Evolutionary conservation across 2,329 filamentous ascomycete genomes (phyloP), one percentile per base, ranked within the genome.

Genomic region (Ascochyta lentis): DNA sequence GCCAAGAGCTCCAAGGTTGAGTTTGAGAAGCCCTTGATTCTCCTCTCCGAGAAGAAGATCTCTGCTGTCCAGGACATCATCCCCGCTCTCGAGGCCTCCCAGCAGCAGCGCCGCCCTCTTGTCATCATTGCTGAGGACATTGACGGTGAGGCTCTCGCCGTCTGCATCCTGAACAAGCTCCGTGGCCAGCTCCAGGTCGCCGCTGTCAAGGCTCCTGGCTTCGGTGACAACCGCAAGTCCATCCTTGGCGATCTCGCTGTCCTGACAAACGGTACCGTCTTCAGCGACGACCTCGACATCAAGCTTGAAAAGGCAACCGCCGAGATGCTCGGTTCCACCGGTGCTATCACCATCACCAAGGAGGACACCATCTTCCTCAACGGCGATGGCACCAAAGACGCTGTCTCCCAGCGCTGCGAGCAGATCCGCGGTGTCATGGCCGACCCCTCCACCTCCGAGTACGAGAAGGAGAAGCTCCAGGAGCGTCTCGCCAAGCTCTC

Each of bases 391-490:
- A 89, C 83, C 88, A 97, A 98, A 86, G 95, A 99, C 75, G 79
- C 85, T 66, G 96, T 99, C 72, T 81, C 90, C 64, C 92, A 97
- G 85, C 91, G 95, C 77, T 98, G 95, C 81, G 95, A 99, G 83
- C 95, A 99, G 85, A 99, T 99, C 80, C 93, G 95, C 69, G 93
- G 94, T 68, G 92, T 98, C 80, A 96, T 97, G 84, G 85, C 84
- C 61, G 95, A 99, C 82, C 90, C 94, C 65, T 89, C 86, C 70
- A 99, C 95, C 64, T 97, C 93, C 44, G 95, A 99, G 76, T 99
- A 99, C 82, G 95, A 99, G 87, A 98, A 97, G 87, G 95, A 99
- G 90, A 99, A 99, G 88, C 91, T 99, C 65, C 95, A 98, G 84
- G 95, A 99, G 85, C 95, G 95, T 82, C 91, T 99, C 60, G 95